Evolutionary conservation across 2,329 filamentous ascomycete genomes (phyloP), one percentile per base, ranked within the genome.

Genomic region (Colletotrichum sp.): DNA sequence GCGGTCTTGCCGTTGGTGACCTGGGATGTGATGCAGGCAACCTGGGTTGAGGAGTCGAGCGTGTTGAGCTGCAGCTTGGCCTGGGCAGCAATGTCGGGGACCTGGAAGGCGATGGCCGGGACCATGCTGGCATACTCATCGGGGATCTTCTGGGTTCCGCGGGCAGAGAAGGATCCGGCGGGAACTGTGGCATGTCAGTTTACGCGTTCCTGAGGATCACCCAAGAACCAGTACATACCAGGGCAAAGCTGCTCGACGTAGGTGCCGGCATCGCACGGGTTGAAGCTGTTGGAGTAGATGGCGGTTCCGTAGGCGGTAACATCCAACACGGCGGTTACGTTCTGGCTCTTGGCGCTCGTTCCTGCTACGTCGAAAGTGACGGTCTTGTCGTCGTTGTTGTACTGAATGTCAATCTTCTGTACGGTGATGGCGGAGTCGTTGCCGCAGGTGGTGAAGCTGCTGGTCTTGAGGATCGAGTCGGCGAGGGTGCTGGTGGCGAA

Each of bases 1-100:
- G 94, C 91, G 1, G 95, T 95, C 86, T 98, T 98, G 80, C 96
- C 96, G 83, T 99, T 99, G 78, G 91, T 92, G 73, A 99, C 93
- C 57, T 92, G 88, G 0, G 96, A 96, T 80, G 94, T 88, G 67
- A 99, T 93, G 84, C 97, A 99, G 26, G 95, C 96, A 10, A 98
- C 90, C 26, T 72, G 43, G 9, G 72, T 71, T 6, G 48, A 55
- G 6, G 86, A 87, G 36, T 93, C 91, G 52, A 91, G 85, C 6
- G 91, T 86, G 75, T 90, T 92, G 61, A 99, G 90, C 82, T 95
- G 87, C 78, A 99, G 87, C 60, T 93, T 97, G 38, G 96, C 97
- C 80, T 93, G 86, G 48, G 96, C 96, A 71, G 96, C 93, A 79
- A 99, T 94, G 83, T 99, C 96, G 66, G 97, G 97, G 36, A 99